Evolutionary conservation across 352 stramenopile genomes (phyloP), one percentile per base, ranked within the genome.

Genomic region (Pythium aristosporum): DNA sequence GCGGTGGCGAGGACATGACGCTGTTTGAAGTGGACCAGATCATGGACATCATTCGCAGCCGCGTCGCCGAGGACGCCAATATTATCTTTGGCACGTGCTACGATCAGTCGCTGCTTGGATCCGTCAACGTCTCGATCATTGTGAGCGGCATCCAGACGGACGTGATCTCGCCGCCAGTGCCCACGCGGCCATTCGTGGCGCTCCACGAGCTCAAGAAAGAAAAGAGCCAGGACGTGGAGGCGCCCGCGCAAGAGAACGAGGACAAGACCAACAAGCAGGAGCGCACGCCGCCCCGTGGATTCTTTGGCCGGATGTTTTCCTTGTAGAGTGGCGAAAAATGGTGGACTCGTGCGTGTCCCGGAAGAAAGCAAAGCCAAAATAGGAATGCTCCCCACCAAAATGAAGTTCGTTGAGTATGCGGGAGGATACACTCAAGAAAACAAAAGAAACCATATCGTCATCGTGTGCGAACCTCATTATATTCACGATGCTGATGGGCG

Each of bases 1-100:
- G 96, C 10, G 95, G 96, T 32, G 96, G 94, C 15, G 77, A 88
- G 34, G 89, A 97, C 72, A 91, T 99, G 77, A 97, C 91, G 39
- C 81, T 99, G 9, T 91, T 92, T 46, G 94, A 99, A 78, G 87
- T 96, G 36, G 87, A 96, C 63, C 72, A 79, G 56, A 94, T 92
- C 71, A 96, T 96, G 87, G 82, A 93, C 43, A 91, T 92, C 59
- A 94, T 96, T 57, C 83, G 87, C 48, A 78, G 69, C 51, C 79
- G 83, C 50, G 85, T 96, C 34, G 70, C 83, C 12, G 82, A 92
- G 18, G 83, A 92, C 42, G 87, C 87, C 60, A 96, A 96, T 72
- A 93, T 96, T 67, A 96, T 96, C 75, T 96, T 96, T 61, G 87
- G 87, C 56, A 94, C 87, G 46, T 93, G 83, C 66, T 96, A 96